Conservation (phyloP, 176 grass and related monocot genomes). For the Eremochloa ophiuroides region DNA sequence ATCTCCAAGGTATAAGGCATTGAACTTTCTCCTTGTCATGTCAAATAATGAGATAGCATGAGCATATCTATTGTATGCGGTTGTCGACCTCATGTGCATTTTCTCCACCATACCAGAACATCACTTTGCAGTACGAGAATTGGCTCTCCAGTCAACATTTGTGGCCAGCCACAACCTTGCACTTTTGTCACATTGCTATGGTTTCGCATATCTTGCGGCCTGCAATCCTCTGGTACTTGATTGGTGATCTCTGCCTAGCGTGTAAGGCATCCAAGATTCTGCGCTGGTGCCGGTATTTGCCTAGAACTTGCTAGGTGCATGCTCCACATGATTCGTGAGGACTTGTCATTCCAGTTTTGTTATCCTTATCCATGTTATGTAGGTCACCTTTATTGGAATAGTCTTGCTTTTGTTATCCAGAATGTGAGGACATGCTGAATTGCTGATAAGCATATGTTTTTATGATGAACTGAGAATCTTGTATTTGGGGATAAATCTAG, state of each 20-base stretch:
- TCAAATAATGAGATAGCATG: constrained; percentile 30
- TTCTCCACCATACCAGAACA: constrained; percentile 4
- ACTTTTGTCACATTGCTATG: constrained; percentile 32
- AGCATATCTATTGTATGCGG: constrained; percentile 10
- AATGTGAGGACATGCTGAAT: neutral
- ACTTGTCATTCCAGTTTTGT: constrained; percentile 14
- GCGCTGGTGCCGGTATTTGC: neutral
- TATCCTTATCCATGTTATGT: constrained; percentile 42
- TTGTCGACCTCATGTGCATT: constrained; percentile 11
- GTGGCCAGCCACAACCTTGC: constrained; percentile 31
- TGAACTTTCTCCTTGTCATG: constrained; percentile 16
- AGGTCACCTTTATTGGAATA: constrained; percentile 1
- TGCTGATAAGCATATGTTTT: neutral
- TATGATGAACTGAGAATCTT: neutral
- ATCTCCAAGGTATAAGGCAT: neutral
- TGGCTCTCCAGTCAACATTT: constrained; percentile 41
- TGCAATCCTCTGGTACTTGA: neutral
- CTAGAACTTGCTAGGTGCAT: constrained; percentile 29
- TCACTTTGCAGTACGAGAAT: constrained; percentile 39
- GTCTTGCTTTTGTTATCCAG: constrained; percentile 5
- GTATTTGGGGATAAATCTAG: neutral
- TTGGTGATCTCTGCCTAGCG: neutral
- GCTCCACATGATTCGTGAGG: constrained; percentile 8
- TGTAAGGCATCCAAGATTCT: neutral
- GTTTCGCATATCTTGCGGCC: constrained; percentile 30